These are phyloP conservation scores for Solanum virginianum DNA, from an alignment of 257 asterid genomes.

Conservation along the genomic window DNA sequence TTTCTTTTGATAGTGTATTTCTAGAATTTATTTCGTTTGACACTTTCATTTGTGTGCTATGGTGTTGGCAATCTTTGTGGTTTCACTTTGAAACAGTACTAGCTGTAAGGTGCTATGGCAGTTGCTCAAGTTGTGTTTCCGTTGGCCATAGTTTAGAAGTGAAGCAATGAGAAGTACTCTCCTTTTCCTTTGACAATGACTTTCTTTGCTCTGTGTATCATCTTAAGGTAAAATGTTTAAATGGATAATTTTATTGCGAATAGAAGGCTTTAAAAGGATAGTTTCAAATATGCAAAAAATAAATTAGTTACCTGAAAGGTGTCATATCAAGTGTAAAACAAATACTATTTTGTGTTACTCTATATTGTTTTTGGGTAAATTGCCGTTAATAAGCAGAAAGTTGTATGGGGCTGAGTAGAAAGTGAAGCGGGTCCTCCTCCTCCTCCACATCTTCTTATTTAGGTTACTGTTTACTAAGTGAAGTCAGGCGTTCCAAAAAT, in stretches of 20 bases:
- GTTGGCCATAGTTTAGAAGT: neutral
- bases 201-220: neutral
- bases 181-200: neutral
- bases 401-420: neutral
- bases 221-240: neutral
- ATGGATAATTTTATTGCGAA: neutral
- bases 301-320: neutral
- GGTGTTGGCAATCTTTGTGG: neutral
- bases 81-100: neutral
- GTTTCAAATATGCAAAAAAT: neutral
- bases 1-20: neutral
- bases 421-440: neutral
- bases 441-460: neutral
- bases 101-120: neutral
- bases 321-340: neutral
- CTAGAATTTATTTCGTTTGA: neutral
- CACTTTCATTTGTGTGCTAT: neutral
- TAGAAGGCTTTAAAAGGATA: neutral
- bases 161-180: neutral
- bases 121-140: neutral
- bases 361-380: neutral
- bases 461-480: neutral
- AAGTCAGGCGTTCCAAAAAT: neutral
- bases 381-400: neutral
- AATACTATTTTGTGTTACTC: neutral